Evolutionary conservation across 179 eudicot species (phyloP), one percentile per base, ranked within the genome.

Genomic region (Monotropa hypopitys): DNA sequence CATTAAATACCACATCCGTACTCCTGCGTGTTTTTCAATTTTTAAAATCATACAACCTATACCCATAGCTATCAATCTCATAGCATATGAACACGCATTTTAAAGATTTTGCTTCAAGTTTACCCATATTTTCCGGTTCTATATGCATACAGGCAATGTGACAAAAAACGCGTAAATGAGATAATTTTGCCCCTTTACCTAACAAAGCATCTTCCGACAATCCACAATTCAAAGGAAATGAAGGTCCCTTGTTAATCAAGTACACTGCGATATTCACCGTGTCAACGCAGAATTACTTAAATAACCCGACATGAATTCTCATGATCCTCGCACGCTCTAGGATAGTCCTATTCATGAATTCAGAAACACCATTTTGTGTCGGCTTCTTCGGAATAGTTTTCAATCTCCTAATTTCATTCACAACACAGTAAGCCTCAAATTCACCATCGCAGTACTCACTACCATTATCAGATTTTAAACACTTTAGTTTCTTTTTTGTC

Each of bases 31-130:
- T 54, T 13, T 54, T 54, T 4, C 5, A 1, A 12, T 68, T 35
- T 21, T 26, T 2, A 28, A 49, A 21, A 54, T 78, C 78, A 78
- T 69, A 82, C 15, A 75, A 21, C 4, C 59, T 3, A 40, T 56
- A 75, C 0, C 81, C 35, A 20, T n/a, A 74, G 6, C 23, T 6
- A 50, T 70, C 61, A 32, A 15, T 7, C 0, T 28, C 73, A 68
- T 67, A 82, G 28, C 79, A 68, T 0, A 78, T 70, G 68, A 32
- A 21, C 63, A 21, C 45, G 72, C 61, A 15, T 4, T 57, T 53
- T 1, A 1, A 8, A 21, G 0, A 57, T 15, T 57, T 57, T 21
- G 63, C 30, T 7, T n/a, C 32, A 8, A 57, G 63, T 57, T 57
- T 21, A 57, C 32, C 63, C 30, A n/a, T 57, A 57, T 57, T 7